Conservation (phyloP, 768 basidiomycete genomes). For the Tylopilus rubrobrunneus region DNA sequence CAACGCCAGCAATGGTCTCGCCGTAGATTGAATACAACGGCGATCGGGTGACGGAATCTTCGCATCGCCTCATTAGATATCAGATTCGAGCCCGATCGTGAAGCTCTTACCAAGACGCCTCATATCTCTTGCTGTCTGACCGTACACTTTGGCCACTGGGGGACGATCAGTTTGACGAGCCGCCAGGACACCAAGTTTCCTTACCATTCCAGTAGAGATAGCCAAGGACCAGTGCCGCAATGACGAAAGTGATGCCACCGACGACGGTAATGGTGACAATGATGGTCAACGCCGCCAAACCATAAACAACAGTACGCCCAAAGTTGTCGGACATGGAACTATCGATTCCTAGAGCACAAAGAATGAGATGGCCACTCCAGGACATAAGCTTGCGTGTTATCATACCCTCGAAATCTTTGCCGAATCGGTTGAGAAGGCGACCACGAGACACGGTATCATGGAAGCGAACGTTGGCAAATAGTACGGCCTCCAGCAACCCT, state of each 20-base stretch:
- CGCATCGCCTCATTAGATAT: background rate
- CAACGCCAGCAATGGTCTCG: conserved; percentile 48
- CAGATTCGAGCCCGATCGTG: background rate
- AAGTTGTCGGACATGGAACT: conserved; percentile 82
- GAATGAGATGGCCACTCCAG: conserved; percentile 7
- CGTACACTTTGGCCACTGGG: conserved; percentile 50
- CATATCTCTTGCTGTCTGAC: conserved; percentile 87
- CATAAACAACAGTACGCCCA: conserved; percentile 71
- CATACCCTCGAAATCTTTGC: conserved; percentile 82
- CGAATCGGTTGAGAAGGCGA: conserved; percentile 76
- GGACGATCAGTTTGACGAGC: conserved; percentile 4
- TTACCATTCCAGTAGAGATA: conserved; percentile 69
- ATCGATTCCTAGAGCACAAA: conserved; percentile 58
- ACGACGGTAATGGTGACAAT: conserved; percentile 71
- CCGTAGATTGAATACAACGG: conserved; percentile 46
- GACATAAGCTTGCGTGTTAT: background rate
- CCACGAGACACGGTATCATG: conserved; percentile 91
- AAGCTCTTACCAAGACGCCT: conserved; percentile 58
- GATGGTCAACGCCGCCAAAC: conserved; percentile 66
- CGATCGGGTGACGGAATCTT: conserved; percentile 48
- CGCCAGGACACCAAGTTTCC: conserved; percentile 11
- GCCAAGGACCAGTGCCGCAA: conserved; percentile 54
- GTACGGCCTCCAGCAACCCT: conserved; percentile 68
- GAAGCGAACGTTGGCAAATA: conserved; percentile 89
- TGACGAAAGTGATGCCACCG: conserved; percentile 72